Conservation (phyloP, 176 grass and related monocot species). For the Cymbopogon citratus region DNA sequence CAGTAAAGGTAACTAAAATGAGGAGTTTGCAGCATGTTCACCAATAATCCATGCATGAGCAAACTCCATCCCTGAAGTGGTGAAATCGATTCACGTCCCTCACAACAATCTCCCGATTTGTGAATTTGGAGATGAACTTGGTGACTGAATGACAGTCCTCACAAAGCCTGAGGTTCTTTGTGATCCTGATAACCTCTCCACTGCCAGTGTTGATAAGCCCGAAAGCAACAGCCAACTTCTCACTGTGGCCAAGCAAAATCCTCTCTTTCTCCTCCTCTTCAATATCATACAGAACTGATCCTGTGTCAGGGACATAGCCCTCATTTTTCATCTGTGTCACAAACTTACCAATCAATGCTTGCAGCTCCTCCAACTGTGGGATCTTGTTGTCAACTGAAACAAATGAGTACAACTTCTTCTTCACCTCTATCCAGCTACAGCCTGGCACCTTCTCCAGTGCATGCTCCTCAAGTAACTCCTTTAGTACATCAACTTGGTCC, state of each 20-base stretch:
- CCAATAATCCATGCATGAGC: slow-evolving; percentile 85
- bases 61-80: slow-evolving; percentile 68
- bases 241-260: slow-evolving; percentile 85
- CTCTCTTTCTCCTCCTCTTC: slow-evolving; percentile 75
- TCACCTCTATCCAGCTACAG: slow-evolving; percentile 92
- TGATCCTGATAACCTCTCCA: slow-evolving; percentile 74
- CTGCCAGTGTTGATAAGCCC: slow-evolving; percentile 63
- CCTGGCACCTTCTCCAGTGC: slow-evolving; percentile 62
- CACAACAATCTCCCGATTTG: slow-evolving; percentile 69
- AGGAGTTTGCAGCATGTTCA: slow-evolving; percentile 30
- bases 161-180: slow-evolving; percentile 82
- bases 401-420: slow-evolving; percentile 65
- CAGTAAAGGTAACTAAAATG: not conserved
- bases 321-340: slow-evolving; percentile 58
- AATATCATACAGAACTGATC: slow-evolving; percentile 63
- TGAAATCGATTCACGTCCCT: slow-evolving; percentile 88
- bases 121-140: slow-evolving; percentile 85
- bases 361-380: slow-evolving; percentile 52
- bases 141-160: slow-evolving; percentile 84
- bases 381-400: slow-evolving; percentile 72
- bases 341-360: slow-evolving; percentile 52
- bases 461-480: slow-evolving; percentile 63
- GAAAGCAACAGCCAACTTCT: slow-evolving; percentile 86
- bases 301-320: slow-evolving; percentile 70
- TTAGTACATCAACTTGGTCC: slow-evolving; percentile 53